phyloP scores from a whole-genome alignment of 495 filamentous ascomycete species.

The Trypethelium eluteriae region DNA sequence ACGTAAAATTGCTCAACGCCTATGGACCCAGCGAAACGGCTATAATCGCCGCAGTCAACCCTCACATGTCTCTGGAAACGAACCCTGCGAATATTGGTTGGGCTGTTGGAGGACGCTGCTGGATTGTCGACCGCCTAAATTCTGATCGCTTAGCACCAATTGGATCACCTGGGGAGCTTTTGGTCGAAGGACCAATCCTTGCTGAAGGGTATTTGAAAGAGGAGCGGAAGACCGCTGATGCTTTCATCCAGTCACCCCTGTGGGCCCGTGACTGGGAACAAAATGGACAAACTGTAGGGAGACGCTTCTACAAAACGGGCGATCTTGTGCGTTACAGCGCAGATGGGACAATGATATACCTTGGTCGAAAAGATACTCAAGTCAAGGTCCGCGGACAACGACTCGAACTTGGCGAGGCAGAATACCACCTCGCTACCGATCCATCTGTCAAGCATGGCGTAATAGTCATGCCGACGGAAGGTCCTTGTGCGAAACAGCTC shows the following conservation, averaged over 20 bases:
- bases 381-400: conserved; percentile 32
- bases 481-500: conserved; percentile 24
- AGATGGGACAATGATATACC: conserved; percentile 29
- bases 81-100: conserved; percentile 29
- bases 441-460: conserved; percentile 19
- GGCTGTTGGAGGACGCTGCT: conserved; percentile 28
- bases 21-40: conserved; percentile 86
- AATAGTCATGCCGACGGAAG: conserved; percentile 20
- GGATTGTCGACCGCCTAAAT: conserved; percentile 35
- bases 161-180: conserved; percentile 37
- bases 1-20: conserved; percentile 61
- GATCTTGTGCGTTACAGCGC: conserved; percentile 28
- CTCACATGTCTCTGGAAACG: conserved; percentile 15
- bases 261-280: conserved; percentile 18
- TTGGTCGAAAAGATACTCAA: conserved; percentile 33
- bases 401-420: conserved; percentile 31
- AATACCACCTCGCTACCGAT: conserved; percentile 27
- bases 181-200: conserved; percentile 36
- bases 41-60: conserved; percentile 55
- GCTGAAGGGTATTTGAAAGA: conserved; percentile 37
- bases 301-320: conserved; percentile 33
- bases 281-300: not conserved
- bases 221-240: conserved; percentile 28
- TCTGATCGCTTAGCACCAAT: conserved; percentile 33
- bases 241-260: conserved; percentile 29